Base-by-base conservation (phyloP, 805 yeast species). In the Sporopachydermia lactativora region DNA sequence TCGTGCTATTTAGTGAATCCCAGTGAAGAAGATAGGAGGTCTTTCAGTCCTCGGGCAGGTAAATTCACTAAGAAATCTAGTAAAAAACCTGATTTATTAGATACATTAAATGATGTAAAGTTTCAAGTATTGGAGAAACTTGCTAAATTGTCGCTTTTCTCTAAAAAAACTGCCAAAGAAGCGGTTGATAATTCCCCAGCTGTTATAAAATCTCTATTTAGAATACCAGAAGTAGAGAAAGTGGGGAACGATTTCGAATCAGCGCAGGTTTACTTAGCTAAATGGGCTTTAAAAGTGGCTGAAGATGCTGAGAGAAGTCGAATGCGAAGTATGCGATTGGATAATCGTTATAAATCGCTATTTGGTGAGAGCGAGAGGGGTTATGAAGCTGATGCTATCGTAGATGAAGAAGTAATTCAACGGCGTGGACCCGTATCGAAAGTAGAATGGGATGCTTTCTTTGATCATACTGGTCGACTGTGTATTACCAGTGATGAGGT, bases 261-360 rank as follows among this genome's bases (percentile, higher is more conserved):
- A 40, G 97, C 97, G 0, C 71, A 88, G 41, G 81, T 86, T 3
- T 89, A 85, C 56, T 65, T 89, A 44, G 97, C 97, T 3, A 88
- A 86, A 61, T 92, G 97, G 97, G 96, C 97, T 0, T 70, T 84
- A 49, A 84, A 84, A 18, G 92, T 92, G 5, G 92, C 89, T 50
- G 88, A 86, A 50, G 94, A 89, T 56, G 92, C 95, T 2, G 86
- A 76, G 48, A 71, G 73, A 42, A 58, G 66, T 43, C 61, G 57
- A 45, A 55, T 54, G 19, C 49, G 52, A 35, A 38, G 40, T 8
- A 53, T 64, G 18, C 58, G 60, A 14, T 61, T 64, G 64, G 53
- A 56, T 17, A 60, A 56, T 34, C 52, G 55, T 11, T 49, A 45
- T 18, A 52, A 56, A 11, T 58, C 55, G 19, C 42, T 49, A 5